Conservation (phyloP, 1,284 basidiomycete genomes). For the Cystobasidium sp. region DNA sequence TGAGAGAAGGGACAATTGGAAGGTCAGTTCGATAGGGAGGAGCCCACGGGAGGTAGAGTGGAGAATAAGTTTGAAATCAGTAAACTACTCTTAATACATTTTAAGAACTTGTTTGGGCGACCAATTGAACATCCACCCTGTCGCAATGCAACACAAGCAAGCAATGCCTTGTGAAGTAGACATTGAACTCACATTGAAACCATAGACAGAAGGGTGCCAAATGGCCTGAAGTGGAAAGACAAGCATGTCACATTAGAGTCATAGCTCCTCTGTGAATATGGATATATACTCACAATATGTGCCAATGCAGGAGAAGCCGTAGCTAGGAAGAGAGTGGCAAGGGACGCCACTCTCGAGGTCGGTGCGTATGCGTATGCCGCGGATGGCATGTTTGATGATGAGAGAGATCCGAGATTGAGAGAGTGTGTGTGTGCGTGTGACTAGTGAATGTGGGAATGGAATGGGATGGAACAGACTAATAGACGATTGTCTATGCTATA, state of each 20-base stretch:
- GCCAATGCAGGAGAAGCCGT: constrained; percentile 17
- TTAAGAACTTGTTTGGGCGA: too few species aligned
- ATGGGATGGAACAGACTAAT: not conserved
- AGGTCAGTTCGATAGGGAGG: too few species aligned
- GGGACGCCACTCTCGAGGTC: constrained; percentile 17
- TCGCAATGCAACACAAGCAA: too few species aligned
- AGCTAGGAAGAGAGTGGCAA: constrained; percentile 12
- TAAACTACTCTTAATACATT: too few species aligned
- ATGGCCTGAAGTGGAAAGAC: constrained; percentile 29
- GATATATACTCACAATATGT: constrained; percentile 16
- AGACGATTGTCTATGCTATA: not conserved
- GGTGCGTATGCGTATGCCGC: not conserved
- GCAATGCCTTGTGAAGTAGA: too few species aligned
- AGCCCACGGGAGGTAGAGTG: too few species aligned
- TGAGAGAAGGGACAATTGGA: too few species aligned
- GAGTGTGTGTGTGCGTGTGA: not conserved
- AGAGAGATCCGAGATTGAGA: too few species aligned
- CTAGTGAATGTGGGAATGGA: not conserved
- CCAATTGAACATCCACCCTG: too few species aligned
- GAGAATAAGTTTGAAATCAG: too few species aligned
- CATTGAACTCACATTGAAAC: constrained; percentile 34
- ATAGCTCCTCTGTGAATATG: not conserved
- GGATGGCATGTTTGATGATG: constrained; percentile 7
- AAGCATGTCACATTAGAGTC: not conserved
- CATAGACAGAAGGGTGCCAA: constrained; percentile 34